Conservation (phyloP, 495 filamentous ascomycete species). For the Penicillium verhagenii region DNA sequence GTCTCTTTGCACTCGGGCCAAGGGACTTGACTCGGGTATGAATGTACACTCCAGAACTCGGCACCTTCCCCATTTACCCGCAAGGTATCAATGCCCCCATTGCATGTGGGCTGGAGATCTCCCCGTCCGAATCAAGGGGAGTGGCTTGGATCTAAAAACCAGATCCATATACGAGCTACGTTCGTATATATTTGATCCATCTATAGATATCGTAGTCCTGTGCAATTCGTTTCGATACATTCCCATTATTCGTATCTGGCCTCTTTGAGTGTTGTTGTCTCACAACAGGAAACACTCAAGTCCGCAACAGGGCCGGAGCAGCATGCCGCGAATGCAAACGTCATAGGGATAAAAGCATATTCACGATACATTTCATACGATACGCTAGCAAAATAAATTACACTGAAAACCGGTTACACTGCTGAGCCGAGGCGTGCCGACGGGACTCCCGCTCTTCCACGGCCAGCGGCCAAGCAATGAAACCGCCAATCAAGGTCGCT, state of each 20-base stretch:
- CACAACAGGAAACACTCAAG: background rate
- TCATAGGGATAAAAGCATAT: conserved; percentile 6
- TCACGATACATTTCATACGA: background rate
- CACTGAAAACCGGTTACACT: conserved; percentile 1
- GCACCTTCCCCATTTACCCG: conserved; percentile 9
- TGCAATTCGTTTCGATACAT: background rate
- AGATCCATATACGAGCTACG: background rate
- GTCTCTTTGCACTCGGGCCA: conserved; percentile 17
- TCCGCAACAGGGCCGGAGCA: background rate
- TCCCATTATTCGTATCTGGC: background rate
- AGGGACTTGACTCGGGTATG: conserved; percentile 14
- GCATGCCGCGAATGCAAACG: conserved; percentile 9
- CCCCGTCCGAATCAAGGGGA: background rate
- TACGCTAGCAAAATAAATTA: background rate
- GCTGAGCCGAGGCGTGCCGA: conserved; percentile 57
- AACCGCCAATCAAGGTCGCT: conserved; percentile 32
- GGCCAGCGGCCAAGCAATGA: background rate
- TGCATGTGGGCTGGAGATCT: conserved; percentile 2
- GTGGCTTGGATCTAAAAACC: background rate
- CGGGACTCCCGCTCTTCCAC: conserved; percentile 47
- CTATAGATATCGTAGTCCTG: background rate
- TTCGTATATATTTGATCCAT: background rate
- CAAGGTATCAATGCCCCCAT: background rate
- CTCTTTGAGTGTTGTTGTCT: background rate
- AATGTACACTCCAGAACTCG: background rate